These are phyloP conservation scores for Globisporangium irregulare DNA, from an alignment of 352 stramenopile genomes.

Conservation along the genomic window DNA sequence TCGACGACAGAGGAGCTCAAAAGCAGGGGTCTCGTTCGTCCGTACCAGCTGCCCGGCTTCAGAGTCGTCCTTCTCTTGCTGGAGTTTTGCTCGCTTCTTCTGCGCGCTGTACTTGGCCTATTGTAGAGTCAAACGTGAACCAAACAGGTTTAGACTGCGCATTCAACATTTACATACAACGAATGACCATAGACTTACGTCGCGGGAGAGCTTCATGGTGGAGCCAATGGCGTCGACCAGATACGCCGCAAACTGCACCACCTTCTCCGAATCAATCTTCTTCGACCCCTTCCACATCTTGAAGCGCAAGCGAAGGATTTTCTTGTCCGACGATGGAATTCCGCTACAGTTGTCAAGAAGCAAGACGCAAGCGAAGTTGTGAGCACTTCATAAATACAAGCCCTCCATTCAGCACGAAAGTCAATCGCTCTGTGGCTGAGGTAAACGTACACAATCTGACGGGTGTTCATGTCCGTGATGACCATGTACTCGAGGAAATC, in stretches of 20 bases:
- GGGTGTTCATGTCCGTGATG: constrained; percentile 76
- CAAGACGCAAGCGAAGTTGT: neutral
- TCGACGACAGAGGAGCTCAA: neutral
- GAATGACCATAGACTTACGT: constrained; percentile 32
- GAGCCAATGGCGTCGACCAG: constrained; percentile 64
- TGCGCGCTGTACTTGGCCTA: constrained; percentile 73
- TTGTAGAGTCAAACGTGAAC: constrained; percentile 1
- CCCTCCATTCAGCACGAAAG: neutral
- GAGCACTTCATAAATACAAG: neutral
- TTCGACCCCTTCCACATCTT: constrained; percentile 63
- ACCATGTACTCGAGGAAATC: constrained; percentile 72
- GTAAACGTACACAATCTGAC: constrained; percentile 50
- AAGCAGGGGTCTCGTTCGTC: neutral
- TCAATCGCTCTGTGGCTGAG: neutral
- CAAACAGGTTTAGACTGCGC: neutral
- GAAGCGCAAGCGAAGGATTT: constrained; percentile 58
- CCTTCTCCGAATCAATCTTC: constrained; percentile 49
- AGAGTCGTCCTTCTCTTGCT: constrained; percentile 40
- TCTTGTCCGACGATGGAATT: constrained; percentile 62
- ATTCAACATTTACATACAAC: neutral
- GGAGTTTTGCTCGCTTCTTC: constrained; percentile 71
- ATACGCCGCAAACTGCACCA: constrained; percentile 40
- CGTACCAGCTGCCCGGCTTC: constrained; percentile 31
- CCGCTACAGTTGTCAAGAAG: constrained; percentile 31
- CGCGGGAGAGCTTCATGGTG: constrained; percentile 73